Evolutionary conservation across 108 stramenopile genomes (phyloP).

Genomic region (Bacterosira constricta): DNA sequence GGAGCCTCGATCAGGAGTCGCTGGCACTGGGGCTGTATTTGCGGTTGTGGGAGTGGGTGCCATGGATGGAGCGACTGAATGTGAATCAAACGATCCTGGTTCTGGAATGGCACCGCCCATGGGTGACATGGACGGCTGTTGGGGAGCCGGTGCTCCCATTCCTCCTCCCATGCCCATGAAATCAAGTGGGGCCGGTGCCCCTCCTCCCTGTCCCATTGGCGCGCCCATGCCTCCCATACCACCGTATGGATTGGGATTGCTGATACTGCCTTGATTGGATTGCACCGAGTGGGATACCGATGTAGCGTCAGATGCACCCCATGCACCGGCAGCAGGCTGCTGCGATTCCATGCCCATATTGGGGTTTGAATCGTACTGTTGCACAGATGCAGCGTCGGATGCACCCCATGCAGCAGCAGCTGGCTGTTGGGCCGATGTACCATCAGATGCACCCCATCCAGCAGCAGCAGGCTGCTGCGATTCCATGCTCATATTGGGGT

Average conservation of each 20-base stretch:
- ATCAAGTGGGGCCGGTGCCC: not conserved
- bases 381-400: not conserved
- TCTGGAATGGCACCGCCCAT: constrained; percentile 8
- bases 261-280: not conserved
- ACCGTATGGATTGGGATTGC: too few species aligned
- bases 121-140: constrained; percentile 10
- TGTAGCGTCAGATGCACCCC: not conserved
- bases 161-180: not conserved
- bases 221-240: too few species aligned
- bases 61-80: not conserved
- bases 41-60: not conserved
- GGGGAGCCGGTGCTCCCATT: too few species aligned
- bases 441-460: too few species aligned
- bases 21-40: not conserved
- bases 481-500: too few species aligned
- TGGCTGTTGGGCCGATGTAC: too few species aligned
- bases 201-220: too few species aligned
- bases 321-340: not conserved
- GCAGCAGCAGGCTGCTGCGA: too few species aligned
- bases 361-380: too few species aligned
- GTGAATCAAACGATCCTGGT: not conserved
- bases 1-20: too few species aligned
- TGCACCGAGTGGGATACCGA: not conserved
- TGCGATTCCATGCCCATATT: too few species aligned
- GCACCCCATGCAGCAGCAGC: not conserved